phyloP scores from a whole-genome alignment of 768 basidiomycete species.

The Chalciporus chontae region DNA sequence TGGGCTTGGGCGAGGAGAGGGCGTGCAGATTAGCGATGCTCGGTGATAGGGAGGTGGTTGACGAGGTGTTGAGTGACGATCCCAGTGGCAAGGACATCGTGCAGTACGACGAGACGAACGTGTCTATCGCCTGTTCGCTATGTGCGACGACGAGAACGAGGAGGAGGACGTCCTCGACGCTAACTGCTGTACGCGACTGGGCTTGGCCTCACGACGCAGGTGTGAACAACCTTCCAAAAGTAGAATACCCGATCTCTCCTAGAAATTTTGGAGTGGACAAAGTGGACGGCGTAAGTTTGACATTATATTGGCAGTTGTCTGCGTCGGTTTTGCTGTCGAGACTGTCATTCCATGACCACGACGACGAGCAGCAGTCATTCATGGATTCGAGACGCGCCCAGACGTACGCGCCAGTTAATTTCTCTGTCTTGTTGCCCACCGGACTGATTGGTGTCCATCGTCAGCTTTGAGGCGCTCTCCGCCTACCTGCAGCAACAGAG shows the following conservation, averaged over 20 bases:
- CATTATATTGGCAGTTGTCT: background rate
- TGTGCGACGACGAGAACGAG: slow-evolving; percentile 28
- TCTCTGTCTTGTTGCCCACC: background rate
- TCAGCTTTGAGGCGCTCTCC: slow-evolving; percentile 55
- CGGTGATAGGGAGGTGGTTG: slow-evolving; percentile 31
- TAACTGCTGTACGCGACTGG: slow-evolving; percentile 10
- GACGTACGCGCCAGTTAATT: slow-evolving; percentile 24
- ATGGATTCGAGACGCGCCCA: slow-evolving; percentile 35
- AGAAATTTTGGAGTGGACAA: slow-evolving; percentile 23
- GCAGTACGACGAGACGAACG: slow-evolving; percentile 16
- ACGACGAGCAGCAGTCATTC: slow-evolving; percentile 21
- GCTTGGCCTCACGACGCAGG: slow-evolving; percentile 11
- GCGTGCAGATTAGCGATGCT: slow-evolving; percentile 33
- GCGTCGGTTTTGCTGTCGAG: background rate
- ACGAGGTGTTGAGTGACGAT: slow-evolving; percentile 30
- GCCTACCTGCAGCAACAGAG: slow-evolving; percentile 62
- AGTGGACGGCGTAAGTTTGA: slow-evolving; percentile 3
- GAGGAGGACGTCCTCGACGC: slow-evolving; percentile 17
- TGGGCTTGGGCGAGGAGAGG: slow-evolving; percentile 28
- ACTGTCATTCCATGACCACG: slow-evolving; percentile 31
- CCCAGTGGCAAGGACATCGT: slow-evolving; percentile 20
- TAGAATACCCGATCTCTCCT: background rate
- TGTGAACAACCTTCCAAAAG: slow-evolving; percentile 24
- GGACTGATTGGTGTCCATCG: slow-evolving; percentile 1
- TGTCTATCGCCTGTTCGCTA: slow-evolving; percentile 25